Percentiles rank a stretch among this genome's conserved stretches.
These are phyloP conservation scores for Termitomyces titanicus DNA, from an alignment of 768 basidiomycete genomes.

Conservation along the genomic window DNA sequence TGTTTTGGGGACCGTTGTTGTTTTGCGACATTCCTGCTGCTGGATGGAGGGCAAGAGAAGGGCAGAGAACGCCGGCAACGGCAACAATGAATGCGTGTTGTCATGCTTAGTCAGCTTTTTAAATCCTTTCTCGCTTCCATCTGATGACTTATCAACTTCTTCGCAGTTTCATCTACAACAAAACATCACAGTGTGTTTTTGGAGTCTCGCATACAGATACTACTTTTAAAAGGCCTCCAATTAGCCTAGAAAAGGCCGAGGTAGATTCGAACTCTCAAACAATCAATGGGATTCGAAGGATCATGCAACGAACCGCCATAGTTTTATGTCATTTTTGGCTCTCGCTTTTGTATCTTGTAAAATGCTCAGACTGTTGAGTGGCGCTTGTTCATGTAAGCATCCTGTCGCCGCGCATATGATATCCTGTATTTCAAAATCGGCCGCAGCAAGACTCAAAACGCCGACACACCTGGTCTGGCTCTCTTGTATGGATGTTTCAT, in stretches of 20 bases:
- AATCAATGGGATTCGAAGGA: too few relatives aligned
- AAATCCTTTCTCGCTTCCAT: background rate
- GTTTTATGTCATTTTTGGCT: background rate
- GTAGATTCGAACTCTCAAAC: background rate
- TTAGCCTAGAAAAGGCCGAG: background rate
- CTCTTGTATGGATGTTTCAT: background rate
- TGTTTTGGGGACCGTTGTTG: background rate
- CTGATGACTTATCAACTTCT: background rate
- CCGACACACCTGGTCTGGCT: background rate
- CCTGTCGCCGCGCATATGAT: background rate
- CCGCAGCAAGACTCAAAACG: background rate
- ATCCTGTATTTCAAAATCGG: background rate
- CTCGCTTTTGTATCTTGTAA: background rate
- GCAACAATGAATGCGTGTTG: background rate
- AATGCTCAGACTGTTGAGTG: background rate
- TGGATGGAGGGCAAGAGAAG: background rate
- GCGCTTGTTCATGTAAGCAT: background rate
- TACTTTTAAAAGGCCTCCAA: background rate
- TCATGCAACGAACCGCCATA: background rate
- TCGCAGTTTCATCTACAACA: background rate
- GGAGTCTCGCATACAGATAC: background rate
- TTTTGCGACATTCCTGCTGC: conserved; percentile 3
- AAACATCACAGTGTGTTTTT: background rate
- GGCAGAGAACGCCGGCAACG: conserved; percentile 2
- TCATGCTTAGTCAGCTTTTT: conserved; percentile 14